Percentiles rank a stretch among this genome's conserved stretches.
Conservation (phyloP, 176 grass and related monocot genomes). For the Musa troglodytarum region DNA sequence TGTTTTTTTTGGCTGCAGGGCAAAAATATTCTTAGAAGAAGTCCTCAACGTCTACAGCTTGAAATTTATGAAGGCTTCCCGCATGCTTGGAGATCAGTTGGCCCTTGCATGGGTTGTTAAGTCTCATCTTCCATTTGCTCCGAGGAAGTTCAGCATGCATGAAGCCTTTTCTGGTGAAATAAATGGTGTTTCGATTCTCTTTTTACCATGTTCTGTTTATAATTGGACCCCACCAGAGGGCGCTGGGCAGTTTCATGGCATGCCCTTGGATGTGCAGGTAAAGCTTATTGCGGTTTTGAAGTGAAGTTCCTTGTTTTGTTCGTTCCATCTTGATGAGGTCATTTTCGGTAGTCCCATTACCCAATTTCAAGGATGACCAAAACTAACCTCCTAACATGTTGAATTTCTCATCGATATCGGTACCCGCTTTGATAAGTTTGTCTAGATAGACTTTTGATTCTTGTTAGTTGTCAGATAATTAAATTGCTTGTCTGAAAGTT, state of each 20-base stretch:
- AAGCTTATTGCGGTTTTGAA: not conserved
- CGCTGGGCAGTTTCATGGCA: constrained; percentile 89
- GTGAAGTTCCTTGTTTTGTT: not conserved
- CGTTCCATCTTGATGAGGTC: not conserved
- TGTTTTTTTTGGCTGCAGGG: constrained; percentile 29
- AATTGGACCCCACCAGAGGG: constrained; percentile 94
- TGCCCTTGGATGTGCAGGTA: constrained; percentile 97
- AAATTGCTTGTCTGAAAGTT: too few relatives aligned
- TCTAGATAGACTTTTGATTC: not conserved
- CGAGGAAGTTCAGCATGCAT: constrained; percentile 54
- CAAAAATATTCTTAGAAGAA: constrained; percentile 61
- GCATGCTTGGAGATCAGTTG: constrained; percentile 87
- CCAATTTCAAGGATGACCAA: too few relatives aligned
- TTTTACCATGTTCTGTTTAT: constrained; percentile 89
- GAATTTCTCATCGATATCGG: not conserved
- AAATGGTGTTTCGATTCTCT: constrained; percentile 56
- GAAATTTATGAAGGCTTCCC: constrained; percentile 53
- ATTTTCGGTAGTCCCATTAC: too few relatives aligned
- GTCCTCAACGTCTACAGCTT: constrained; percentile 56
- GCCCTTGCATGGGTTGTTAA: constrained; percentile 80
- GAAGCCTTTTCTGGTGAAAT: constrained; percentile 58
- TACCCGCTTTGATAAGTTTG: not conserved
- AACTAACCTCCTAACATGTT: not conserved
- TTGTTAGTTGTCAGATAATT: too few relatives aligned
- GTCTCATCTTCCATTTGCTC: constrained; percentile 52